Conservation (phyloP, 2,329 filamentous ascomycete genomes). For the Fragosphaeria purpurea region DNA sequence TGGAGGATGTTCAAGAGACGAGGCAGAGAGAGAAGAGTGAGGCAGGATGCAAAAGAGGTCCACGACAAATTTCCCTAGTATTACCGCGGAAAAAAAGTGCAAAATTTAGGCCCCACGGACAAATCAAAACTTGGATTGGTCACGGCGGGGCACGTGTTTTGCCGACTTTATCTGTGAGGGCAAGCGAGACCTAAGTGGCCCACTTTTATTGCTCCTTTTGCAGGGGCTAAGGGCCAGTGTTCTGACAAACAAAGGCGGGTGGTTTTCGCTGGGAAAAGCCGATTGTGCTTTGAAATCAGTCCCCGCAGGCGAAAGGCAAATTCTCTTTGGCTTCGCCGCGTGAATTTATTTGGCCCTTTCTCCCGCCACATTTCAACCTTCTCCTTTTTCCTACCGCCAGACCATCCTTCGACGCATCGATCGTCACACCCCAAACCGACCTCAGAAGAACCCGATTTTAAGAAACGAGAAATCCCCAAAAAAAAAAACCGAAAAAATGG, state of each 20-base stretch:
- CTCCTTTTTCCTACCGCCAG: conserved; percentile 1
- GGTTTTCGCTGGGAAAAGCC: no score
- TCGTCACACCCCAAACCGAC: conserved; percentile 3
- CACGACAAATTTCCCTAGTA: background rate
- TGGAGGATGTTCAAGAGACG: background rate
- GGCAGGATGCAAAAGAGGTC: background rate
- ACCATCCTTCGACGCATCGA: background rate
- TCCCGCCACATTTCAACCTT: no score
- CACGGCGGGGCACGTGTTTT: conserved; percentile 7
- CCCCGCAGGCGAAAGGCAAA: conserved; percentile 12
- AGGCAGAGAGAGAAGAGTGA: background rate
- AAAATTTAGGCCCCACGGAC: background rate
- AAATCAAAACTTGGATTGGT: no score
- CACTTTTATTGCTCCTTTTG: conserved; percentile 18
- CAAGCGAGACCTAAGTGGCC: conserved; percentile 26
- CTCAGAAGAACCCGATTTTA: conserved; percentile 19
- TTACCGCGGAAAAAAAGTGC: background rate
- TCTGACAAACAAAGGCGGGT: no score
- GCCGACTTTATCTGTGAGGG: conserved; percentile 10
- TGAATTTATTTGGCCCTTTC: background rate
- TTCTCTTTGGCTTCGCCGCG: background rate
- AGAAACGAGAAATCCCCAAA: conserved; percentile 30
- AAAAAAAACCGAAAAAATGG: conserved; percentile 73
- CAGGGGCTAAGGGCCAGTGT: no score
- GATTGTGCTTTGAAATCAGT: conserved; percentile 46